phyloP scores from a whole-genome alignment of 2,329 filamentous ascomycete species.

The Lasiodiplodia hormozganensis region DNA sequence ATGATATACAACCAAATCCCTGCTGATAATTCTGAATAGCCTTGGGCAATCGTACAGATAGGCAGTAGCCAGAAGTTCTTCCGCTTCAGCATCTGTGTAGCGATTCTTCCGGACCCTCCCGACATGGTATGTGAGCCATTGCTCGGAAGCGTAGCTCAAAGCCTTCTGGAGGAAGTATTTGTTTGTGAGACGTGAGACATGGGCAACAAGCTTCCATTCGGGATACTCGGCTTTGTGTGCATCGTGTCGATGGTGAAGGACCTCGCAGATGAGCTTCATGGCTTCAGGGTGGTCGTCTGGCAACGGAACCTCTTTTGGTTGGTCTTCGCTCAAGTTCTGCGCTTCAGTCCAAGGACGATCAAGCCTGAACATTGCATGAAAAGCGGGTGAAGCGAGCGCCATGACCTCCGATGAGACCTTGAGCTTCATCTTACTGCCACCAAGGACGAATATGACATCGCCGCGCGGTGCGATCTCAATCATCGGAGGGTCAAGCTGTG shows the following conservation, averaged over 20 bases:
- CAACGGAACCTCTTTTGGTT: background rate
- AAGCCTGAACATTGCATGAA: background rate
- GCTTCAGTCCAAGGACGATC: background rate
- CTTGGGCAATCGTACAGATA: background rate
- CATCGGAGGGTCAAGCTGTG: background rate
- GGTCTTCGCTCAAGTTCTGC: background rate
- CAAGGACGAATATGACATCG: background rate
- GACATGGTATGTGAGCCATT: background rate
- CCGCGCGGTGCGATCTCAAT: background rate
- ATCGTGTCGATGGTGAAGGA: slow-evolving; percentile 2
- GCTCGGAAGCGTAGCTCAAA: background rate
- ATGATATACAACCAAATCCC: background rate
- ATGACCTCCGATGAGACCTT: background rate
- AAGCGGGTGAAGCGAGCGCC: background rate
- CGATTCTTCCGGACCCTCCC: too few relatives aligned
- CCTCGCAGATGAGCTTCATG: slow-evolving; percentile 1
- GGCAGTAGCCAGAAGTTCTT: background rate
- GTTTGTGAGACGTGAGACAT: background rate
- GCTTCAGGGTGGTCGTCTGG: background rate
- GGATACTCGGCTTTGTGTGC: background rate
- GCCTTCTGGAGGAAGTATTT: background rate
- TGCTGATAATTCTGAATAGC: background rate
- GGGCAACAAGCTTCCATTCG: too few relatives aligned
- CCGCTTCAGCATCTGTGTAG: background rate
- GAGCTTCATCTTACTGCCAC: background rate